phyloP scores from a whole-genome alignment of 164 flowering plant species.

The Macadamia integrifolia region DNA sequence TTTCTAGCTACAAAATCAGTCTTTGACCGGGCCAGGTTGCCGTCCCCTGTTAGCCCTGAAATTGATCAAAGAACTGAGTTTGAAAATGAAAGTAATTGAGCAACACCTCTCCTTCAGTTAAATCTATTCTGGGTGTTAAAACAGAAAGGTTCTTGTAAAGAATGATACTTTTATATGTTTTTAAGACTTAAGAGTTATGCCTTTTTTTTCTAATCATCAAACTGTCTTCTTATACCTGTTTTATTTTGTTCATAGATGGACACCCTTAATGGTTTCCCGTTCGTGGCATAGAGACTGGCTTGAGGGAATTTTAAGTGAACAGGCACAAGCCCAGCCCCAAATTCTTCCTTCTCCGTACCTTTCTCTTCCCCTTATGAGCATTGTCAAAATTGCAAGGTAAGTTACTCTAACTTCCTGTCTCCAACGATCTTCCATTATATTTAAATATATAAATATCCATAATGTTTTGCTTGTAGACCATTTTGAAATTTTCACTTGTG shows the following conservation, averaged over 20 bases:
- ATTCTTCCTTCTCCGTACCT: conserved; percentile 64
- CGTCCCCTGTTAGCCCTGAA: no score
- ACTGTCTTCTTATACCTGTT: conserved; percentile 5
- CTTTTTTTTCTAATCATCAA: neutral
- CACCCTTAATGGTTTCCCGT: conserved; percentile 86
- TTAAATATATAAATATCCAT: neutral
- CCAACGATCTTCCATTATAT: neutral
- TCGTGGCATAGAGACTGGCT: conserved; percentile 84
- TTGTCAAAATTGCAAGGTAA: conserved; percentile 75
- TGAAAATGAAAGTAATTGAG: no score
- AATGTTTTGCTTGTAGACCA: neutral
- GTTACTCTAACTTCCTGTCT: neutral
- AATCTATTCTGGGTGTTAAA: no score
- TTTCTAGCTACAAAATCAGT: no score
- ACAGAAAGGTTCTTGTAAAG: no score
- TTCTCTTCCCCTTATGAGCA: conserved; percentile 86
- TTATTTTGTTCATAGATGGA: conserved; percentile 48
- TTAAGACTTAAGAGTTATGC: no score
- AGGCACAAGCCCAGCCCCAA: conserved; percentile 27
- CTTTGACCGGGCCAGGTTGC: no score
- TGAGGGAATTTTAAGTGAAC: conserved; percentile 52
- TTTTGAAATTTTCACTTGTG: no score
- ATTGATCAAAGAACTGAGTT: no score
- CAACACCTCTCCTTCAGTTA: no score
- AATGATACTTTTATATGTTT: no score